Evolutionary conservation across 306 rosid genomes (phyloP).

Genomic region (Quillaja saponaria): DNA sequence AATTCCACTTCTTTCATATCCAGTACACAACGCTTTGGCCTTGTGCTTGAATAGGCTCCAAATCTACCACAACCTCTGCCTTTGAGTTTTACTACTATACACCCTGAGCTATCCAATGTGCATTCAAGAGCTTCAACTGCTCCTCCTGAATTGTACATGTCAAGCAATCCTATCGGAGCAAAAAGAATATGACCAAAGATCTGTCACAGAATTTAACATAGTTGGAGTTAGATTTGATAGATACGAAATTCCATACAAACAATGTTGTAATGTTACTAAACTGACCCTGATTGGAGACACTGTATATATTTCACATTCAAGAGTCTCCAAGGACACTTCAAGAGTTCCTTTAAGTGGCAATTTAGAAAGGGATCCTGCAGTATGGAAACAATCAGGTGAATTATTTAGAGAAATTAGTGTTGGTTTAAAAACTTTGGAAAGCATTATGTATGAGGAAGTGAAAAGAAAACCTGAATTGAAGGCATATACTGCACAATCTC

Average conservation of each 20-base stretch:
- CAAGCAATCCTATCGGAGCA: constrained; percentile 68
- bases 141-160: constrained; percentile 83
- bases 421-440: constrained; percentile 3
- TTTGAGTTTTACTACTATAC: constrained; percentile 37
- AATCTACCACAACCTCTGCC: constrained; percentile 58
- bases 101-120: constrained; percentile 29
- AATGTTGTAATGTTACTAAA: constrained; percentile 11
- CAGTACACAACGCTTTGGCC: constrained; percentile 54
- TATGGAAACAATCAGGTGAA: background rate
- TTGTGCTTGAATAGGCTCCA: constrained; percentile 60
- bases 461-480: constrained; percentile 54
- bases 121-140: constrained; percentile 55
- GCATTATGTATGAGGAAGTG: background rate
- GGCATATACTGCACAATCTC: constrained; percentile 55
- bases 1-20: constrained; percentile 55
- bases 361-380: constrained; percentile 56
- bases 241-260: background rate
- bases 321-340: constrained; percentile 50
- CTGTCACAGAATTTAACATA: constrained; percentile 33
- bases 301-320: constrained; percentile 64
- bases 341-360: constrained; percentile 45
- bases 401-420: constrained; percentile 14
- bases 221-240: constrained; percentile 2
- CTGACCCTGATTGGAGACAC: constrained; percentile 58
- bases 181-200: constrained; percentile 42